Evolutionary conservation across 805 yeast genomes (phyloP), one percentile per base, ranked within the genome.

Genomic region (Kodamaea jinghongensis): DNA sequence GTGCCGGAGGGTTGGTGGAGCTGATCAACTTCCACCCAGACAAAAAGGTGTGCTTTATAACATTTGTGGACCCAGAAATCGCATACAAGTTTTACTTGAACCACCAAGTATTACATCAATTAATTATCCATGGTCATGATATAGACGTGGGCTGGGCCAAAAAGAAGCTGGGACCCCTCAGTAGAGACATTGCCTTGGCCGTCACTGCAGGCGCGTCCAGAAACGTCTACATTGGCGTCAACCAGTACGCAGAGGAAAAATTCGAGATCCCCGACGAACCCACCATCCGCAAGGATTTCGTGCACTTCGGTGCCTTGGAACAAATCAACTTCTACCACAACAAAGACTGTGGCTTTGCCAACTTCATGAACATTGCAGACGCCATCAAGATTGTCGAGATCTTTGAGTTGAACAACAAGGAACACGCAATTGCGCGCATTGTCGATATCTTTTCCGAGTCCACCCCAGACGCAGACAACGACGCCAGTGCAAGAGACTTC

Each of bases 141-240:
- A 56, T 83, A 8, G 78, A 73, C 44, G 77, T 85, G 27, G 86
- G 86, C 9, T 85, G 91, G 91, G 87, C 73, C 15, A 67, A 81
- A 28, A 75, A 76, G 29, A 79, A 79, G 49, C 68, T 83, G 11
- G 89, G 90, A 1, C 80, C 84, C 0, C 52, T 84, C 23, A 70
- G 71, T 26, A 69, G 76, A 31, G 69, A 73, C 2, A 70, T 85
- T 31, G 64, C 79, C 1, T 58, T 75, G 32, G 87, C 87, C 2
- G 86, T 83, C 2, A 75, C 85, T 2, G 74, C 76, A 2, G 89
- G 90, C 22, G 91, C 90, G 2, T 78, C 86, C 23, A 74, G 95
- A 65, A 85, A 85, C 55, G 77, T 85, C 11, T 85, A 85, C 57
- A 78, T 85, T 43, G 89, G 91, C 27, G 60, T 79, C 38, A 73